Evolutionary conservation across 1,284 basidiomycete genomes (phyloP).

Genomic region (Limonomyces culmigenus): DNA sequence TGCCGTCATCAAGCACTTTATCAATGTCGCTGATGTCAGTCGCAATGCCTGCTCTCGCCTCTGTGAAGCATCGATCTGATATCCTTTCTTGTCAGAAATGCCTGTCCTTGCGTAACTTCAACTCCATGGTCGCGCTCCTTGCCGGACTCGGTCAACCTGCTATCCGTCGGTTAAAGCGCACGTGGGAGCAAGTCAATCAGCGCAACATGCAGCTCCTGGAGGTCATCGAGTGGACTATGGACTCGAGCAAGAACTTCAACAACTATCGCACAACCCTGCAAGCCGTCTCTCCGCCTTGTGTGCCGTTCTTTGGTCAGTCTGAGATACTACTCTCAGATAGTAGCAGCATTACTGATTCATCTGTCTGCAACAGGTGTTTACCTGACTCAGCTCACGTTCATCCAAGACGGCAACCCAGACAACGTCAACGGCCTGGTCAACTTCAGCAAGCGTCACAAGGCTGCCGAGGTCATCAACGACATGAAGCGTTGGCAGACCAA

Average conservation of each 20-base stretch:
- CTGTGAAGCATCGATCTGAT: constrained; percentile 1
- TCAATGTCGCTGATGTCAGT: constrained; percentile 84
- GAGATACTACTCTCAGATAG: not conserved
- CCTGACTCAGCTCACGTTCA: constrained; percentile 89
- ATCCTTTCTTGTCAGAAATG: constrained; percentile 51
- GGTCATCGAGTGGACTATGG: constrained; percentile 69
- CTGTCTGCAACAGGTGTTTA: constrained; percentile 57
- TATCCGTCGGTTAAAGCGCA: constrained; percentile 82
- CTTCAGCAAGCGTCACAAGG: constrained; percentile 88
- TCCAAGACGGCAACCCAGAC: constrained; percentile 96
- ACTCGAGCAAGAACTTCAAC: constrained; percentile 84
- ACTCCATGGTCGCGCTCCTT: constrained; percentile 89
- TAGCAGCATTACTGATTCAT: not conserved
- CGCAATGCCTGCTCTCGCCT: constrained; percentile 2
- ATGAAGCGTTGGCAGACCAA: constrained; percentile 91
- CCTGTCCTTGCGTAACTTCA: constrained; percentile 83
- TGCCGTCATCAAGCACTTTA: constrained; percentile 77
- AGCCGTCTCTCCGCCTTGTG: constrained; percentile 82
- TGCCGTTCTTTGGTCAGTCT: constrained; percentile 84
- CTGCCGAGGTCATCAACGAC: constrained; percentile 89
- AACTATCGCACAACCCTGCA: constrained; percentile 82
- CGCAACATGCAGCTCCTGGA: constrained; percentile 52
- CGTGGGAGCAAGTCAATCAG: constrained; percentile 83
- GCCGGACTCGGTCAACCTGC: constrained; percentile 92
- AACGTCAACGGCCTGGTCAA: constrained; percentile 77